Evolutionary conservation across 169 alveolate genomes (phyloP).

Genomic region (Cryptosporidium sp.): DNA sequence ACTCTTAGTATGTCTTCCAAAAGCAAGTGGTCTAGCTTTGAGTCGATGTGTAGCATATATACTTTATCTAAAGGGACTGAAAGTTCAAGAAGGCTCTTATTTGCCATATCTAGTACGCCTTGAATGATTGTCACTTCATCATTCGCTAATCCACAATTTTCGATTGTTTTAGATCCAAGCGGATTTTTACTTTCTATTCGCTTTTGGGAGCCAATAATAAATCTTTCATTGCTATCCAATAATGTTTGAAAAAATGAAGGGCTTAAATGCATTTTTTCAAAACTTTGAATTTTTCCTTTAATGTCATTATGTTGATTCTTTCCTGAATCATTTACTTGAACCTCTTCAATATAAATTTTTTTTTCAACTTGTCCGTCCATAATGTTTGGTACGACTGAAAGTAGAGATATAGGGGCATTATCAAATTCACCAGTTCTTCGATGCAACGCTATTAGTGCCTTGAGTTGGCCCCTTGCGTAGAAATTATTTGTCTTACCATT

Average conservation of each 20-base stretch:
- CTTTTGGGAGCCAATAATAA: not conserved
- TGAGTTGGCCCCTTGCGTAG: slow-evolving; percentile 71
- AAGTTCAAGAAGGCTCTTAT: slow-evolving; percentile 79
- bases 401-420: slow-evolving; percentile 48
- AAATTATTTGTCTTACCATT: slow-evolving; percentile 81
- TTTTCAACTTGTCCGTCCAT: not conserved
- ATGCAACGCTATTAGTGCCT: slow-evolving; percentile 76
- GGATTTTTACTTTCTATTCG: not conserved
- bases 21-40: slow-evolving; percentile 76
- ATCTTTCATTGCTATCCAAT: slow-evolving; percentile 6
- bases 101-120: slow-evolving; percentile 86
- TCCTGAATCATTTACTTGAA: not conserved
- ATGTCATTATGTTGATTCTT: not conserved
- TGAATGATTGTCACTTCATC: slow-evolving; percentile 84
- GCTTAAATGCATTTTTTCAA: slow-evolving; percentile 20
- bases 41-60: slow-evolving; percentile 82
- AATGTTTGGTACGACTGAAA: slow-evolving; percentile 36
- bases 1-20: slow-evolving; percentile 79
- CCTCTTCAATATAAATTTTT: slow-evolving; percentile 4
- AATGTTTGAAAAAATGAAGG: slow-evolving; percentile 1
- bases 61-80: slow-evolving; percentile 82
- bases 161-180: not conserved
- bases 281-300: slow-evolving; percentile 4
- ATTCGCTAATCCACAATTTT: slow-evolving; percentile 61
- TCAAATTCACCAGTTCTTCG: slow-evolving; percentile 47